Evolutionary conservation across 257 asterid species (phyloP).

Genomic region (Solanum phureja): DNA sequence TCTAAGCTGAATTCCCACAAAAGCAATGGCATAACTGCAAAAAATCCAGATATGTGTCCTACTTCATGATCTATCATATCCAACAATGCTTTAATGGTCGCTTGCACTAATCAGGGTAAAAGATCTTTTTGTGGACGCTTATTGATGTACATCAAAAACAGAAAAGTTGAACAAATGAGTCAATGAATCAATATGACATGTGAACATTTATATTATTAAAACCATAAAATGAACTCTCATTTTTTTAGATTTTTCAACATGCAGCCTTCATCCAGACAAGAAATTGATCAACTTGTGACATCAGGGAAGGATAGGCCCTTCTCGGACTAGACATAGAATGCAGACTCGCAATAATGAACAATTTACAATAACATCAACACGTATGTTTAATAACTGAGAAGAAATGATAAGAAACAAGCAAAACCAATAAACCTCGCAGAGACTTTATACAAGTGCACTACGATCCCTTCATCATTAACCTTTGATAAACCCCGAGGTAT

Average conservation of each 20-base stretch:
- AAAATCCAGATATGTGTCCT: neutral
- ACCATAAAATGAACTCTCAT: neutral
- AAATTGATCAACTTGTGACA: neutral
- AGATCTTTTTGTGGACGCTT: neutral
- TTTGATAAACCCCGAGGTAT: neutral
- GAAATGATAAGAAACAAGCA: neutral
- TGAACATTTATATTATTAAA: neutral
- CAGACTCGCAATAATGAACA: neutral
- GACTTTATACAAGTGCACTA: neutral
- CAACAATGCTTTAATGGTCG: neutral
- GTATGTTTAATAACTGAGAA: neutral
- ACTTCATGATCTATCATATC: neutral
- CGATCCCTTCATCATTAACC: neutral
- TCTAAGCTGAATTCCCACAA: neutral
- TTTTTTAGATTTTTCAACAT: neutral
- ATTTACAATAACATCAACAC: neutral
- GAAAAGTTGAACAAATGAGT: neutral
- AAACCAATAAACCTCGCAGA: neutral
- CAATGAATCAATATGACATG: neutral
- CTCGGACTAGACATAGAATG: neutral
- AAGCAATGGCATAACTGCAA: neutral
- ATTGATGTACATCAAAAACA: neutral
- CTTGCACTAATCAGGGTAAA: neutral
- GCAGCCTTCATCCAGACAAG: neutral
- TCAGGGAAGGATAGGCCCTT: neutral